A percentile compares a stretch with the other conserved stretches of the same genome.
Evolutionary conservation across 345 rosid species (phyloP).

Genomic region (Brassica rapa): DNA sequence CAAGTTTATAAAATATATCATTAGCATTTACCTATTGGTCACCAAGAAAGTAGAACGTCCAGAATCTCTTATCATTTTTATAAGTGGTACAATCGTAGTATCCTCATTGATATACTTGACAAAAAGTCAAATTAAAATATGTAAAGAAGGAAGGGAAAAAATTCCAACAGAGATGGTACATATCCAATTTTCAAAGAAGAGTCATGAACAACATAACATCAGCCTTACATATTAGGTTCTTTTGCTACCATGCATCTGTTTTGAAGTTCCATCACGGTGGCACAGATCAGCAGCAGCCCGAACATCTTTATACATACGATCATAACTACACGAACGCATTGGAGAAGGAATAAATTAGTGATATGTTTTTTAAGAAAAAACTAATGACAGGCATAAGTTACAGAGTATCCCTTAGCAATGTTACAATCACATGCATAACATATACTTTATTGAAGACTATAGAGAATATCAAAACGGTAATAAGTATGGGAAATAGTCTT

Average conservation of each 20-base stretch:
- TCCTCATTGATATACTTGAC: conserved; percentile 87
- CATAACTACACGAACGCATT: conserved; percentile 53
- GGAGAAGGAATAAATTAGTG: background rate
- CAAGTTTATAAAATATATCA: background rate
- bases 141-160: background rate
- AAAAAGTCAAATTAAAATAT: background rate
- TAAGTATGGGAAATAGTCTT: conserved; percentile 41
- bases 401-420: background rate
- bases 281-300: conserved; percentile 98
- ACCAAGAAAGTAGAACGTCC: conserved; percentile 95
- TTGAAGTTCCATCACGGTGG: conserved; percentile 95
- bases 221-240: conserved; percentile 64
- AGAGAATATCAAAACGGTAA: conserved; percentile 12
- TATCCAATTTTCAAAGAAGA: background rate
- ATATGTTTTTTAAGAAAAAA: background rate
- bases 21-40: conserved; percentile 72
- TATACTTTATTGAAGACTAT: background rate
- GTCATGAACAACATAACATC: background rate
- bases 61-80: conserved; percentile 88
- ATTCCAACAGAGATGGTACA: background rate
- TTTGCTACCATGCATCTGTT: conserved; percentile 83
- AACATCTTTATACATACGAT: conserved; percentile 87
- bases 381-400: background rate
- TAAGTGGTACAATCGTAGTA: conserved; percentile 68
- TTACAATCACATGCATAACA: background rate